Conservation (phyloP, 192 early-diverging fungal species). For the Rhizoclosmatium globosum region DNA sequence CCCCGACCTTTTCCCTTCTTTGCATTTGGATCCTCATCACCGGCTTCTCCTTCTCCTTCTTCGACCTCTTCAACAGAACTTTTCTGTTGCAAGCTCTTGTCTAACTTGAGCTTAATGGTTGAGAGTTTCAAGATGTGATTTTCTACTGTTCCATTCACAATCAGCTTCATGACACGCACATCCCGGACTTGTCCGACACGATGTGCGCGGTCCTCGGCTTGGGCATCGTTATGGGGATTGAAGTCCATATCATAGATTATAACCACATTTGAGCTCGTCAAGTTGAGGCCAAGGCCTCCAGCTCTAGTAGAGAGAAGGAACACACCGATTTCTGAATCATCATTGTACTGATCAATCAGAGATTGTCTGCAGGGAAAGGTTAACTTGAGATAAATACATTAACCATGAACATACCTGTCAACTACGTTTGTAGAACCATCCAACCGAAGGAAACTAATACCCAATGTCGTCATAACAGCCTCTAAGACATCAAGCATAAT, state of each 20-base stretch:
- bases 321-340: constrained; percentile 60
- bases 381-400: neutral
- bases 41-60: constrained; percentile 13
- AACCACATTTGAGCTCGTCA: constrained; percentile 94
- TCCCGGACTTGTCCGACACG: constrained; percentile 86
- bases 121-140: constrained; percentile 69
- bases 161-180: constrained; percentile 77
- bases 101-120: constrained; percentile 68
- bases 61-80: constrained; percentile 8
- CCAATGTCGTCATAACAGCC: constrained; percentile 47
- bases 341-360: constrained; percentile 83
- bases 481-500: constrained; percentile 67
- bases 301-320: constrained; percentile 97
- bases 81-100: constrained; percentile 51
- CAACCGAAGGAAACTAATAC: constrained; percentile 46
- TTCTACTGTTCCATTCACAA: constrained; percentile 75
- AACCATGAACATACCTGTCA: constrained; percentile 39
- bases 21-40: neutral
- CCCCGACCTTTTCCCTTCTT: neutral
- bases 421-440: constrained; percentile 45
- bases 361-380: constrained; percentile 45
- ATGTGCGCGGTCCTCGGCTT: constrained; percentile 85
- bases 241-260: constrained; percentile 88
- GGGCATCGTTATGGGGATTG: constrained; percentile 79
- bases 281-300: constrained; percentile 96